phyloP scores from a whole-genome alignment of 2,329 filamentous ascomycete genomes.

The Monosporascus sp. region DNA sequence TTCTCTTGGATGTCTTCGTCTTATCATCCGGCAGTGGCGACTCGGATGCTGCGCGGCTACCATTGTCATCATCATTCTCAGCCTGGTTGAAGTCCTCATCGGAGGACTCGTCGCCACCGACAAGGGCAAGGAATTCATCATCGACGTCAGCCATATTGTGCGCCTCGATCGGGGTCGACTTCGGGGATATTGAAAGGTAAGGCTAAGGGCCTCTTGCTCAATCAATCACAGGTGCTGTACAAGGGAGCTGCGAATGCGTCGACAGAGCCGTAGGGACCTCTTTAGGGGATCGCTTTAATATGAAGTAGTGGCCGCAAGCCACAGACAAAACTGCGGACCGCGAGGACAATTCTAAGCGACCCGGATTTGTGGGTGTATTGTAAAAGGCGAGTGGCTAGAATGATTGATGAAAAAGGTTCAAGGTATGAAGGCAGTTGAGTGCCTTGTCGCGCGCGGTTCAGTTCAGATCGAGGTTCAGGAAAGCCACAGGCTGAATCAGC shows the following conservation, averaged over 20 bases:
- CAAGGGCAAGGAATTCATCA: conserved; percentile 88
- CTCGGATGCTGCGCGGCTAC: conserved; percentile 49
- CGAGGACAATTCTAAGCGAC: too few species aligned
- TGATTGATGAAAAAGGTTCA: too few species aligned
- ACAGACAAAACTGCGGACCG: too few species aligned
- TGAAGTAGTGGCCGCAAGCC: too few species aligned
- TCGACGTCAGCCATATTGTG: conserved; percentile 78
- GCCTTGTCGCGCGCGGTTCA: too few species aligned
- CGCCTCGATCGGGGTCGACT: background rate
- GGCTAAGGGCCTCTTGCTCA: background rate
- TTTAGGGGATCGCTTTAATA: too few species aligned
- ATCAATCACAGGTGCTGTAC: background rate
- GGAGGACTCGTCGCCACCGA: conserved; percentile 66
- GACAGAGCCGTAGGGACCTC: too few species aligned
- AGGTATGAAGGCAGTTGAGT: too few species aligned
- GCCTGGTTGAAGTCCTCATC: conserved; percentile 49
- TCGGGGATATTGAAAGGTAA: background rate
- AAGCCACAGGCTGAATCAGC: too few species aligned
- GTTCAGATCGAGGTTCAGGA: too few species aligned
- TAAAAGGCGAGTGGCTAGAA: too few species aligned
- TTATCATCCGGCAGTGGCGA: conserved; percentile 41
- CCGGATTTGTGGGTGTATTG: too few species aligned
- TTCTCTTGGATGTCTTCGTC: conserved; percentile 40
- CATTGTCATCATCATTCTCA: conserved; percentile 45
- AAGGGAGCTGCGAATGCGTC: background rate